Evolutionary conservation across 2,329 filamentous ascomycete genomes (phyloP).

Genomic region (Bipolaris victoriae): DNA sequence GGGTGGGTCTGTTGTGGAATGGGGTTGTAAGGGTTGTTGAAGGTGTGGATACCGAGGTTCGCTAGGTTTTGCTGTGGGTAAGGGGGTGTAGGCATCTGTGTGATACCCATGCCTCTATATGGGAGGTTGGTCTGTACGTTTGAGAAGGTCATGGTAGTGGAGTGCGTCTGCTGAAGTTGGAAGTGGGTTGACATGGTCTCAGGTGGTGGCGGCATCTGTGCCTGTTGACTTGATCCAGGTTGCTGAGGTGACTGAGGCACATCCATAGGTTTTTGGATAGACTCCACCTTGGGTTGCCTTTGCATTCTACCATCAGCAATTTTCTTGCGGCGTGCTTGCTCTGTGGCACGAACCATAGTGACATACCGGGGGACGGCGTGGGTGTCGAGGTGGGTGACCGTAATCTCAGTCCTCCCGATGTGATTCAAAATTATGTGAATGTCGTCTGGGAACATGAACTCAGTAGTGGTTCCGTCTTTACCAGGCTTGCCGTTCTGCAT

Average conservation of each 20-base stretch:
- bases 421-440: conserved; percentile 21
- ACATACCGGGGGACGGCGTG: conserved; percentile 5
- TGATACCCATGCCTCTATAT: not conserved
- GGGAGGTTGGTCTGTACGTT: too few relatives aligned
- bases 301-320: not conserved
- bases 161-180: not conserved
- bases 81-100: not conserved
- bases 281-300: not conserved
- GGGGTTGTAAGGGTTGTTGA: not conserved
- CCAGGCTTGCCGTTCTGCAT: conserved; percentile 12
- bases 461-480: not conserved
- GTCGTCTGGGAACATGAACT: conserved; percentile 30
- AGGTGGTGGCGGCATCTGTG: too few relatives aligned
- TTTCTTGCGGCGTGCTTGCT: conserved; percentile 1
- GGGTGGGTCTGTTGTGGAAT: too few relatives aligned
- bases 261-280: not conserved
- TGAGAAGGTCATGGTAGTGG: not conserved
- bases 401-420: conserved; percentile 12
- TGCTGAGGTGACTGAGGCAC: not conserved
- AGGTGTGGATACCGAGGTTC: too few relatives aligned
- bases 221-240: not conserved
- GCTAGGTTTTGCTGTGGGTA: not conserved
- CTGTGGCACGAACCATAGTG: not conserved
- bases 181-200: not conserved
- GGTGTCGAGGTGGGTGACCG: conserved; percentile 1